phyloP scores from a whole-genome alignment of 352 stramenopile species.

The Pythium scleroteichum region DNA sequence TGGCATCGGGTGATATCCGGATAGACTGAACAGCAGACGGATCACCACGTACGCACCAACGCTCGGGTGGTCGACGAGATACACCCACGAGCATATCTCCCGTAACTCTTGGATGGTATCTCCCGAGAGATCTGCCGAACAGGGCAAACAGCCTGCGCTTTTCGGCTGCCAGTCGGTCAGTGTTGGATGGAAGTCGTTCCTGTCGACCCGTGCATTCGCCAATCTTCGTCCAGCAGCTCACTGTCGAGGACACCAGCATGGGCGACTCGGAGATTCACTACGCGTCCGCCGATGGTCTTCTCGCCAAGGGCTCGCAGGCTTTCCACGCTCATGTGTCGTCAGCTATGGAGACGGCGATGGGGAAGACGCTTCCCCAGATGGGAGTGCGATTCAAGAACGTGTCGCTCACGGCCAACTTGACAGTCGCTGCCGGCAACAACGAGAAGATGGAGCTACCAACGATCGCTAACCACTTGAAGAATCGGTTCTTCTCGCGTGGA shows the following conservation, averaged over 20 bases:
- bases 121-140: too few species aligned
- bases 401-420: conserved; percentile 20
- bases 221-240: not conserved
- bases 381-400: conserved; percentile 30
- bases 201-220: conserved; percentile 2
- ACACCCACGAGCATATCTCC: too few species aligned
- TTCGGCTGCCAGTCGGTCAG: too few species aligned
- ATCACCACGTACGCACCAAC: too few species aligned
- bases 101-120: too few species aligned
- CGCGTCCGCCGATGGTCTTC: conserved; percentile 20
- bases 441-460: conserved; percentile 24
- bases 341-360: conserved; percentile 20
- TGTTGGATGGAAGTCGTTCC: too few species aligned
- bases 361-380: conserved; percentile 25
- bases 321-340: conserved; percentile 27
- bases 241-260: too few species aligned
- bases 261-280: conserved; percentile 23
- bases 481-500: conserved; percentile 13
- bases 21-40: too few species aligned
- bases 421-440: conserved; percentile 13
- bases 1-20: too few species aligned
- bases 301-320: conserved; percentile 23
- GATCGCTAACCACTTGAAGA: conserved; percentile 27
- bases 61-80: too few species aligned
- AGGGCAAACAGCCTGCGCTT: too few species aligned